Evolutionary conservation across 257 asterid species (phyloP).

Genomic region (Sherardia arvensis): DNA sequence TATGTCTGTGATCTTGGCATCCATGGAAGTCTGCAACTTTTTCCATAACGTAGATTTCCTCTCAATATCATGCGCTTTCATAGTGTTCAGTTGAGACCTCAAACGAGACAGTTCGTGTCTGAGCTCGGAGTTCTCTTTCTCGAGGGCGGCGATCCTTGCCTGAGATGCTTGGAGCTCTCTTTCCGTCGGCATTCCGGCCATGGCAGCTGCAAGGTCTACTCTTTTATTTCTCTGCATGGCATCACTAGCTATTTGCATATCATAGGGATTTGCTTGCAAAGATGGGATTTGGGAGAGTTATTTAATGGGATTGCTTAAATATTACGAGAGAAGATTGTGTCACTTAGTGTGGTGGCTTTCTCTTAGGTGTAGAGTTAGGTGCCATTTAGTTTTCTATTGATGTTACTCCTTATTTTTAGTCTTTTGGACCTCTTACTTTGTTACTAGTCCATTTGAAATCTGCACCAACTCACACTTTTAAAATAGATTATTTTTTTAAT

Average conservation of each 20-base stretch:
- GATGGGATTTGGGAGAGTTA: neutral
- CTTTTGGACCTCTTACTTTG: neutral
- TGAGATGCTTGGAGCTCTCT: constrained; percentile 21
- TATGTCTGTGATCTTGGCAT: constrained; percentile 12
- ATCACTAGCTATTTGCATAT: neutral
- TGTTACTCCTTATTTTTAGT: neutral
- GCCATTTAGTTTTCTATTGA: constrained; percentile 12
- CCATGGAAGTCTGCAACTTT: constrained; percentile 24
- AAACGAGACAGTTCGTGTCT: constrained; percentile 22
- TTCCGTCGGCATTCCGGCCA: constrained; percentile 15
- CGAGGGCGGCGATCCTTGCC: constrained; percentile 17
- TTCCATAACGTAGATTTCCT: constrained; percentile 26
- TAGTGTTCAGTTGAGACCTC: constrained; percentile 17
- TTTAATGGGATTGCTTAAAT: constrained; percentile 7
- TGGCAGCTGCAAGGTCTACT: neutral
- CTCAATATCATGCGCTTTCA: constrained; percentile 25
- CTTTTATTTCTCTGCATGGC: neutral
- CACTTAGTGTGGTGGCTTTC: constrained; percentile 10
- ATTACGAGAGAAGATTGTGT: neutral
- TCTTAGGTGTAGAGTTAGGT: constrained; percentile 15
- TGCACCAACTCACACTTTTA: no score
- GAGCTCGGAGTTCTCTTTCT: constrained; percentile 27
- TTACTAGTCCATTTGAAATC: no score
- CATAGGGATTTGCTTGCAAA: constrained; percentile 1
- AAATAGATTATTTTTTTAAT: no score